phyloP scores from a whole-genome alignment of 208 protist genomes.

The Trypanosoma avium region DNA sequence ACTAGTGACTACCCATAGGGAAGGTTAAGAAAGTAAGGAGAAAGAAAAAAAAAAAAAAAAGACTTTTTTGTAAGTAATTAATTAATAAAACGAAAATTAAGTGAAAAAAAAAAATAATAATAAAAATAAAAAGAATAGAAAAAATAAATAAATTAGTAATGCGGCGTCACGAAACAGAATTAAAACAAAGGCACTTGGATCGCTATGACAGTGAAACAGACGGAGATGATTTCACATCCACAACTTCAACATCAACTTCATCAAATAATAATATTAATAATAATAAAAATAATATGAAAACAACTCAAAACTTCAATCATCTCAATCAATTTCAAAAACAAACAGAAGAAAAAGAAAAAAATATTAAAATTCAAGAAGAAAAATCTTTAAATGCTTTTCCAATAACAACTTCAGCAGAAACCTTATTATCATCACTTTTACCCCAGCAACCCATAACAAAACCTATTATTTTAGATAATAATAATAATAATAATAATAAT shows the following conservation, averaged over 20 bases:
- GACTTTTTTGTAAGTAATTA: not conserved
- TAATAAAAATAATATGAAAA: too few relatives aligned
- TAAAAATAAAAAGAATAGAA: not conserved
- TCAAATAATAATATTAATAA: too few relatives aligned
- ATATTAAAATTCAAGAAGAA: not conserved
- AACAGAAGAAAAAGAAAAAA: not conserved
- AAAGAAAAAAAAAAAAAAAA: not conserved
- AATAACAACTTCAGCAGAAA: not conserved
- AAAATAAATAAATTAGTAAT: too few relatives aligned
- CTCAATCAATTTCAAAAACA: too few relatives aligned
- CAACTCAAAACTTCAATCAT: too few relatives aligned
- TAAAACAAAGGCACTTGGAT: not conserved
- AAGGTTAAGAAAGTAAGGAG: not conserved
- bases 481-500: not conserved
- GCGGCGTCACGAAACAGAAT: not conserved
- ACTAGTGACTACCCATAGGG: not conserved
- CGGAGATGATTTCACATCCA: too few relatives aligned
- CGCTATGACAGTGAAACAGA: too few relatives aligned
- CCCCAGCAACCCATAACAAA: slow-evolving; percentile 7
- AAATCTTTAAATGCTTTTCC: not conserved
- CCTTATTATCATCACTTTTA: not conserved
- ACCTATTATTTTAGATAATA: not conserved
- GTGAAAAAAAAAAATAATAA: not conserved
- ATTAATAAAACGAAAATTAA: not conserved
- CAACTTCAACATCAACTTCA: too few relatives aligned